These are phyloP conservation scores for Mortierella sp. DNA, from an alignment of 371 early-diverging fungal species.

Conservation along the genomic window DNA sequence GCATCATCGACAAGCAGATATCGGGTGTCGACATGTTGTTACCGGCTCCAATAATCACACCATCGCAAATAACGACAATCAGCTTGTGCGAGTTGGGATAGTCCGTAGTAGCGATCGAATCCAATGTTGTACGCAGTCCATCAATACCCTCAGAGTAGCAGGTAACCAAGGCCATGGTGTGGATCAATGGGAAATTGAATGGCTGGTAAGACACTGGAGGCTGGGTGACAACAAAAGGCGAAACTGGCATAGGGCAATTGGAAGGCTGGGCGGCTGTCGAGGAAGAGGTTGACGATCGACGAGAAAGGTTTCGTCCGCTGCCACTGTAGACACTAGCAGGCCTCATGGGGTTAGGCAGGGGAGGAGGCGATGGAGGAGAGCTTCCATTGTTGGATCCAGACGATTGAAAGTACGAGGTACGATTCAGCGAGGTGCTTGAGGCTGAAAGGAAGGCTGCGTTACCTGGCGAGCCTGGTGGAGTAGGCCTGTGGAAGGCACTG, in stretches of 20 bases:
- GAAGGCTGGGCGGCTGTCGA: slow-evolving; percentile 43
- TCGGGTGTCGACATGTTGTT: slow-evolving; percentile 84
- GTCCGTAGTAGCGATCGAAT: slow-evolving; percentile 94
- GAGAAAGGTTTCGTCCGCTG: slow-evolving; percentile 51
- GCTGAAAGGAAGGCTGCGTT: slow-evolving; percentile 50
- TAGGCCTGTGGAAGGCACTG: slow-evolving; percentile 37
- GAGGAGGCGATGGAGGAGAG: slow-evolving; percentile 44
- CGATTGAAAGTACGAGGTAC: slow-evolving; percentile 41
- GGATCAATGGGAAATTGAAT: slow-evolving; percentile 75
- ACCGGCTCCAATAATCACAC: slow-evolving; percentile 84
- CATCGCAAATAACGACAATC: slow-evolving; percentile 92
- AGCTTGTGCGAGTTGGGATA: slow-evolving; percentile 94
- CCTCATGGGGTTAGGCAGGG: slow-evolving; percentile 22
- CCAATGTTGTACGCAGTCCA: slow-evolving; percentile 93
- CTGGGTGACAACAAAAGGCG: slow-evolving; percentile 54
- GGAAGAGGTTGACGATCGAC: slow-evolving; percentile 58
- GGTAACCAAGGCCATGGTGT: slow-evolving; percentile 85
- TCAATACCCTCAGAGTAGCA: slow-evolving; percentile 94
- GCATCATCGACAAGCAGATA: slow-evolving; percentile 87
- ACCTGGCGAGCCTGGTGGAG: slow-evolving; percentile 46
- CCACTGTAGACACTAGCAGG: slow-evolving; percentile 42
- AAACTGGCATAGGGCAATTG: slow-evolving; percentile 46
- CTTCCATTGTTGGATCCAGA: slow-evolving; percentile 41
- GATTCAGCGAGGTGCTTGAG: slow-evolving; percentile 34
- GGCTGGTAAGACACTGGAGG: slow-evolving; percentile 70